These are phyloP conservation scores for Laburnicola sp. DNA, from an alignment of 2,329 filamentous ascomycete species.

Conservation along the genomic window DNA sequence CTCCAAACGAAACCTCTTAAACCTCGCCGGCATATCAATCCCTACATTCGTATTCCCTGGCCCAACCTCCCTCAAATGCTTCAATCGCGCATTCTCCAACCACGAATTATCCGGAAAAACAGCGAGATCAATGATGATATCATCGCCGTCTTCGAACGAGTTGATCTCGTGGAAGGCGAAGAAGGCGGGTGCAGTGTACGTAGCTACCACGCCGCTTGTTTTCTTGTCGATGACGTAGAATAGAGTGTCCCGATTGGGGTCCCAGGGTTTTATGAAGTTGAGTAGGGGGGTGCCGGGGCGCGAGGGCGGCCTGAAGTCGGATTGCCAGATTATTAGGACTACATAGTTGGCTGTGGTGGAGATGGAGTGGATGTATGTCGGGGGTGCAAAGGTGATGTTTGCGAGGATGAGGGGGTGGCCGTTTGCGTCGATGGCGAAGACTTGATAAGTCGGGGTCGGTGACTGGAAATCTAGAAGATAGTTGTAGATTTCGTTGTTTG, in stretches of 20 bases:
- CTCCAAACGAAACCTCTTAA: constrained; percentile 6
- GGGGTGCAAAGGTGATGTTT: constrained; percentile 10
- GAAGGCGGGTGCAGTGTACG: constrained; percentile 10
- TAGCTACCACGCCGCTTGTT: constrained; percentile 7
- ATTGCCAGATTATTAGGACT: constrained; percentile 11
- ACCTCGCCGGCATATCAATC: constrained; percentile 1
- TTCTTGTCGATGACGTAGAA: constrained; percentile 14
- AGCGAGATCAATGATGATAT: constrained; percentile 10
- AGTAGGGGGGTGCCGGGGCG: neutral
- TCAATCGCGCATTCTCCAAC: neutral
- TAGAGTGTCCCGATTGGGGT: constrained; percentile 3
- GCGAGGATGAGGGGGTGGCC: constrained; percentile 7
- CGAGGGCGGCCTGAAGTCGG: neutral
- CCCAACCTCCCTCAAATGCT: constrained; percentile 1
- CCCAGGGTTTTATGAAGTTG: constrained; percentile 10
- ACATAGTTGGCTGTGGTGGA: constrained; percentile 14
- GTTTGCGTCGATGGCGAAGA: constrained; percentile 12
- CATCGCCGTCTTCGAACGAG: constrained; percentile 10
- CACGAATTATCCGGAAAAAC: constrained; percentile 1
- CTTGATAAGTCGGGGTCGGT: constrained; percentile 1
- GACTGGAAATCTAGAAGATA: constrained; percentile 10
- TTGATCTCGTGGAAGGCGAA: constrained; percentile 15
- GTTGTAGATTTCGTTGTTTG: constrained; percentile 9
- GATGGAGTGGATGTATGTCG: constrained; percentile 10
- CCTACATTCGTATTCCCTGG: neutral